A percentile compares a stretch with the other conserved stretches of the same genome.
These are phyloP conservation scores for Drechslerella dactyloides DNA, from an alignment of 2,329 filamentous ascomycete genomes.

Conservation along the genomic window DNA sequence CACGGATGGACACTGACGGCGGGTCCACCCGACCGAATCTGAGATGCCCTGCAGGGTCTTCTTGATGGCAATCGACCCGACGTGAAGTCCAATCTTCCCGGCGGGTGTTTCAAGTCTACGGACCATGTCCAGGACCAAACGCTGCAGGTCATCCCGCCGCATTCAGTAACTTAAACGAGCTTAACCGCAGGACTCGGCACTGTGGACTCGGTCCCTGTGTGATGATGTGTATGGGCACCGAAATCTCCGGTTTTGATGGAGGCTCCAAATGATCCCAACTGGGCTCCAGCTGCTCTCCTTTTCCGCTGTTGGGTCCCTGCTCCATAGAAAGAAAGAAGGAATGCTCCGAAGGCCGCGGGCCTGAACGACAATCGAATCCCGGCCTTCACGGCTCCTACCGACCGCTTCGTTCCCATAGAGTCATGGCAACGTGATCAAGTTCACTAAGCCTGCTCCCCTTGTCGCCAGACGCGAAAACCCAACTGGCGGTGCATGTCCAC, in stretches of 20 bases:
- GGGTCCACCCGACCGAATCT: neutral
- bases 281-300: slow-evolving; percentile 19
- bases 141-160: slow-evolving; percentile 48
- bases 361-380: slow-evolving; percentile 9
- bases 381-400: slow-evolving; percentile 6
- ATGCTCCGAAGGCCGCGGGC: neutral
- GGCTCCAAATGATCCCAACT: slow-evolving; percentile 12
- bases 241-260: slow-evolving; percentile 49
- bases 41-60: slow-evolving; percentile 1
- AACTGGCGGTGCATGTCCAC: slow-evolving; percentile 11
- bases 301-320: neutral
- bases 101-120: slow-evolving; percentile 37
- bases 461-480: slow-evolving; percentile 38
- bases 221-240: slow-evolving; percentile 21
- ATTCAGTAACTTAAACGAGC: slow-evolving; percentile 51
- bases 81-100: neutral
- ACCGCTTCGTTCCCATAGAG: slow-evolving; percentile 8
- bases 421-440: slow-evolving; percentile 30
- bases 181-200: slow-evolving; percentile 40
- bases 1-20: neutral
- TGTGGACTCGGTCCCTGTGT: slow-evolving; percentile 15
- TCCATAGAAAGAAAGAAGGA: neutral
- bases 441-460: slow-evolving; percentile 12
- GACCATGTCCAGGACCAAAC: slow-evolving; percentile 5
- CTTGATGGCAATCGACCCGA: neutral